Evolutionary conservation across 768 basidiomycete species (phyloP).

Genomic region (Leccinum aurantiacum): DNA sequence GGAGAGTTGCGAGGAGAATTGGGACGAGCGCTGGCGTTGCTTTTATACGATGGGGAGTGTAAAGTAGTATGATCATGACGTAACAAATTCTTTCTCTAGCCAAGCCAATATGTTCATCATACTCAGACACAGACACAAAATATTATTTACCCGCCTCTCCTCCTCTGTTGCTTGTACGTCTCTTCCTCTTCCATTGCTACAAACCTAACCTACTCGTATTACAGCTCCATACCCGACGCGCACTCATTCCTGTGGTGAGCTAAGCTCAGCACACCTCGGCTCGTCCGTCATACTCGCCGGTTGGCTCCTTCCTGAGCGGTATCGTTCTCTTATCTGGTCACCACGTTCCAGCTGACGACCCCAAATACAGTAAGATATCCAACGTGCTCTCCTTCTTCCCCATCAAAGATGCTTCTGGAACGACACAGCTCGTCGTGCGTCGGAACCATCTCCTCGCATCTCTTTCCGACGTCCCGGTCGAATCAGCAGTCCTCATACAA

Average conservation of each 20-base stretch:
- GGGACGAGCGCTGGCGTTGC: neutral
- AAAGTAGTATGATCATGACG: constrained; percentile 12
- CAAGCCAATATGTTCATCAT: constrained; percentile 11
- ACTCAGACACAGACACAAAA: neutral
- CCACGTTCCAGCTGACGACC: constrained; percentile 36
- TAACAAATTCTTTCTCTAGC: constrained; percentile 10
- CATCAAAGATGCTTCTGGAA: constrained; percentile 76
- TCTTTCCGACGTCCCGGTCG: constrained; percentile 66
- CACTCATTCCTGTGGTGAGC: constrained; percentile 64
- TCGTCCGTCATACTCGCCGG: constrained; percentile 70
- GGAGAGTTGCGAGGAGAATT: neutral
- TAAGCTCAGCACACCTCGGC: constrained; percentile 54
- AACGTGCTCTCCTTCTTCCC: constrained; percentile 82
- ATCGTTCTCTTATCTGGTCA: constrained; percentile 33
- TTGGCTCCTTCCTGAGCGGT: constrained; percentile 84
- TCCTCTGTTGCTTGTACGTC: neutral
- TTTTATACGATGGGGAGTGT: neutral
- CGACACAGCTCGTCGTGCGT: constrained; percentile 74
- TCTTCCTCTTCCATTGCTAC: neutral
- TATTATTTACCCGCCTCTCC: neutral
- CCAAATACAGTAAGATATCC: constrained; percentile 57
- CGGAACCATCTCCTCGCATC: constrained; percentile 40
- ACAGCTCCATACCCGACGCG: constrained; percentile 57
- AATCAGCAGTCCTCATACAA: constrained; percentile 75
- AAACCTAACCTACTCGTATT: too few relatives aligned